These are phyloP conservation scores for Trichoderma lentiforme DNA, from an alignment of 2,329 filamentous ascomycete genomes.

Conservation along the genomic window DNA sequence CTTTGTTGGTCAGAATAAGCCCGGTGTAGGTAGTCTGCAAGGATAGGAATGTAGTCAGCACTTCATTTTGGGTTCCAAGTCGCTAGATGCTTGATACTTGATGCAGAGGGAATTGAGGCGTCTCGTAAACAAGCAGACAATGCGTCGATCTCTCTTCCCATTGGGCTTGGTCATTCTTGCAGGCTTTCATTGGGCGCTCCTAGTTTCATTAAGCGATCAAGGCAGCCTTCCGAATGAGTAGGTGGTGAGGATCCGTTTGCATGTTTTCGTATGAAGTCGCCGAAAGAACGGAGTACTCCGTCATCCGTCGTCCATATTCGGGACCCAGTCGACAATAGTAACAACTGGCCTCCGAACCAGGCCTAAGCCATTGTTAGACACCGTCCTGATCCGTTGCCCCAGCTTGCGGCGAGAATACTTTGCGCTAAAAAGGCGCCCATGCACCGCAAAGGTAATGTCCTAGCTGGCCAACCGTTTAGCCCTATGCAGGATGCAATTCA, in stretches of 20 bases:
- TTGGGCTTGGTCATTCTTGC: neutral
- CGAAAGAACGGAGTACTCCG: constrained; percentile 9
- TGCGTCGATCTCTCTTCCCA: neutral
- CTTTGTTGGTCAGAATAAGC: neutral
- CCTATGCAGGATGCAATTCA: neutral
- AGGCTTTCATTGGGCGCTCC: neutral
- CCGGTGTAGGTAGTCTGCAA: neutral
- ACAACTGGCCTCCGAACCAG: neutral
- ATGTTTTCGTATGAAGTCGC: neutral
- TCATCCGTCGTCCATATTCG: neutral
- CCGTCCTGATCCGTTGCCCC: constrained; percentile 10
- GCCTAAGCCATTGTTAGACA: constrained; percentile 17
- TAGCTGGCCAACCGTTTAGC: neutral
- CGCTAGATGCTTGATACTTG: neutral
- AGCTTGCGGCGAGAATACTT: neutral
- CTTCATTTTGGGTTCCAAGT: neutral
- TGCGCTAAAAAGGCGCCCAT: neutral
- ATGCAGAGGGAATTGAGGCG: neutral
- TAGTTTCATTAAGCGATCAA: constrained; percentile 14
- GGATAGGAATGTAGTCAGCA: constrained; percentile 1
- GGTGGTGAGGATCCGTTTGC: constrained; percentile 5
- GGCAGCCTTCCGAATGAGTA: neutral
- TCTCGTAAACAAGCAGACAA: neutral
- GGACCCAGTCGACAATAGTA: constrained; percentile 19
- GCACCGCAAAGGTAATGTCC: constrained; percentile 1